Conservation (phyloP, 2,329 filamentous ascomycete species). For the Fusarium subglutinans region DNA sequence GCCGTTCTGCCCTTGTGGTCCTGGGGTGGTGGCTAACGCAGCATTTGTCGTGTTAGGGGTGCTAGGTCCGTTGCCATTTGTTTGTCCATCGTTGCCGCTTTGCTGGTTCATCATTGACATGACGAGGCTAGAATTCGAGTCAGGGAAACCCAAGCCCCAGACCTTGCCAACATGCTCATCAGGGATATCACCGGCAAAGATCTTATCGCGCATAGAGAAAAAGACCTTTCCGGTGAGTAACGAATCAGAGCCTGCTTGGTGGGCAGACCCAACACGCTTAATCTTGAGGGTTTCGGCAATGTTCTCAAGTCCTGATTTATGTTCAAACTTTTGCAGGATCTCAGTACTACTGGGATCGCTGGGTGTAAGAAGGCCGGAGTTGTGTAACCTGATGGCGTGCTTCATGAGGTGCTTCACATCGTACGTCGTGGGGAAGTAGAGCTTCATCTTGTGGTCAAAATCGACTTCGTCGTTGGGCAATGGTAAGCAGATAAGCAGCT, state of each 20-base stretch:
- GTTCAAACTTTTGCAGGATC: slow-evolving; percentile 84
- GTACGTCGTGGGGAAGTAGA: slow-evolving; percentile 92
- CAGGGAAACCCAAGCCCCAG: slow-evolving; percentile 86
- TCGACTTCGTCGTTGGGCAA: slow-evolving; percentile 90
- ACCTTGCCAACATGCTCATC: slow-evolving; percentile 89
- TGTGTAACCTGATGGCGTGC: slow-evolving; percentile 77
- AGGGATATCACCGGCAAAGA: slow-evolving; percentile 84
- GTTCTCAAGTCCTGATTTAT: slow-evolving; percentile 91
- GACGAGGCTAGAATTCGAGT: slow-evolving; percentile 63
- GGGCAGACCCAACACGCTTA: slow-evolving; percentile 85
- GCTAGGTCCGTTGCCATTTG: slow-evolving; percentile 60
- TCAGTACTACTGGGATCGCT: slow-evolving; percentile 72
- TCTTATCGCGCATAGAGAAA: slow-evolving; percentile 88
- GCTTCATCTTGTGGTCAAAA: slow-evolving; percentile 87
- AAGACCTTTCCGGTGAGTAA: slow-evolving; percentile 94
- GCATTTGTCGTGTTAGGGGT: slow-evolving; percentile 74
- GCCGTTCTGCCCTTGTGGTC: slow-evolving; percentile 61
- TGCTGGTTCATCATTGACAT: slow-evolving; percentile 50
- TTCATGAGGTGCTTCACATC: slow-evolving; percentile 99
- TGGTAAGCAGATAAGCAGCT: slow-evolving; percentile 84
- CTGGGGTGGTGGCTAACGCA: slow-evolving; percentile 59
- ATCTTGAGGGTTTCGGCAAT: slow-evolving; percentile 93
- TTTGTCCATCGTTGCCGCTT: slow-evolving; percentile 43
- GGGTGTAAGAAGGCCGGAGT: slow-evolving; percentile 69
- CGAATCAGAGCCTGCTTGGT: slow-evolving; percentile 94